Percentiles rank a stretch among this genome's conserved stretches.
phyloP scores from a whole-genome alignment of 2,329 filamentous ascomycete genomes.

The Ilyonectria mors-panacis region DNA sequence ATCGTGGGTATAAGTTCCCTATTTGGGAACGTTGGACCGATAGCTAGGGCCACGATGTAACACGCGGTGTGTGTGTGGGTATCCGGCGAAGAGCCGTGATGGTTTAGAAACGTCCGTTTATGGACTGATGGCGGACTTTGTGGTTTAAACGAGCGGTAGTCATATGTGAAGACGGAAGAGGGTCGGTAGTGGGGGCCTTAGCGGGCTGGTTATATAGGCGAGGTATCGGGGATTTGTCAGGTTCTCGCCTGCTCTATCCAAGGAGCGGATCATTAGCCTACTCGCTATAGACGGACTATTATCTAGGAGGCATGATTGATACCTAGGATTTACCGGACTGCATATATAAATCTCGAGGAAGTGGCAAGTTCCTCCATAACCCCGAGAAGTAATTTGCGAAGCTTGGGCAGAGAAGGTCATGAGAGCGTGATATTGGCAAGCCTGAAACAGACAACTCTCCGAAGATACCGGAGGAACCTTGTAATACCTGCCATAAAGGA shows the following conservation, averaged over 20 bases:
- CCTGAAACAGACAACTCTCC: conserved; percentile 31
- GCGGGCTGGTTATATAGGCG: neutral
- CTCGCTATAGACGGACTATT: neutral
- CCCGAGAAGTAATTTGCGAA: neutral
- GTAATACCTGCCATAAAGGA: conserved; percentile 1
- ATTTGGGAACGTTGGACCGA: conserved; percentile 42
- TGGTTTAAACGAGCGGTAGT: neutral
- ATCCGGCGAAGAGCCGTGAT: conserved; percentile 14
- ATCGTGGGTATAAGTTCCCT: conserved; percentile 35
- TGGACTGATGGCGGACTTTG: conserved; percentile 23
- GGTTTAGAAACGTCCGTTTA: conserved; percentile 25
- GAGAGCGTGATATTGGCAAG: neutral
- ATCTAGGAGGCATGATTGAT: neutral
- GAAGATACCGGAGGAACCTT: conserved; percentile 10
- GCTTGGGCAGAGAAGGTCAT: neutral
- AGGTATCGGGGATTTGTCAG: neutral
- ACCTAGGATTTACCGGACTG: neutral
- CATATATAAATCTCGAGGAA: neutral
- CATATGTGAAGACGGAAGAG: neutral
- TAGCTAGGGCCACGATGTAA: conserved; percentile 33
- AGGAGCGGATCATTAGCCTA: neutral
- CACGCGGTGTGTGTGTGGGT: conserved; percentile 37
- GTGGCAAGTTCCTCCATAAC: neutral
- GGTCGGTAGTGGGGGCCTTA: neutral
- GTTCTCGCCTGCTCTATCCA: neutral